Percentiles rank a stretch among this genome's conserved stretches.
Evolutionary conservation across 306 rosid genomes (phyloP).

Genomic region (Sphenostylis stenocarpa): DNA sequence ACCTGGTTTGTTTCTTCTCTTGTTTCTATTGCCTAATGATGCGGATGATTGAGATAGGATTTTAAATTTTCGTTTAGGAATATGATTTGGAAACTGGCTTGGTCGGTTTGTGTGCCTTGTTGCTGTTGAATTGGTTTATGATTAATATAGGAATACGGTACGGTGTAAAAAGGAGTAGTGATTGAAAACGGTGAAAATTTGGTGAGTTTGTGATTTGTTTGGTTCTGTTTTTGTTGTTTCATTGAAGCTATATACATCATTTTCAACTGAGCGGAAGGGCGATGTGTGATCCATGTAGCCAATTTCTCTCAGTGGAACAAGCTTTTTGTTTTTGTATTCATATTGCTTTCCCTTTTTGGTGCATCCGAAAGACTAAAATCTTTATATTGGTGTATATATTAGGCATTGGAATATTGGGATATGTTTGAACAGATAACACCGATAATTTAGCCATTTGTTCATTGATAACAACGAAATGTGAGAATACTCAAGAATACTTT

Average conservation of each 20-base stretch:
- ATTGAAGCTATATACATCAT: neutral
- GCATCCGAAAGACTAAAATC: neutral
- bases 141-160: neutral
- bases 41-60: neutral
- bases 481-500: neutral
- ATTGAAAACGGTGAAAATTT: neutral
- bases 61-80: neutral
- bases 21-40: neutral
- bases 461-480: neutral
- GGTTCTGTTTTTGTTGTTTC: neutral
- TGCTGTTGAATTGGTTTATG: neutral
- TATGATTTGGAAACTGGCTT: neutral
- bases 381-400: neutral
- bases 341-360: neutral
- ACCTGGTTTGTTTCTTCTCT: conserved; percentile 34
- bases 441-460: neutral
- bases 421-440: neutral
- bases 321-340: no score
- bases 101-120: neutral
- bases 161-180: conserved; percentile 7
- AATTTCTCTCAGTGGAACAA: no score
- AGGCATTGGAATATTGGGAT: neutral
- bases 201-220: neutral
- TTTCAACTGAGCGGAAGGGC: neutral
- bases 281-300: no score